Evolutionary conservation across 441 rosid genomes (phyloP).

Genomic region (Brassica balearica): DNA sequence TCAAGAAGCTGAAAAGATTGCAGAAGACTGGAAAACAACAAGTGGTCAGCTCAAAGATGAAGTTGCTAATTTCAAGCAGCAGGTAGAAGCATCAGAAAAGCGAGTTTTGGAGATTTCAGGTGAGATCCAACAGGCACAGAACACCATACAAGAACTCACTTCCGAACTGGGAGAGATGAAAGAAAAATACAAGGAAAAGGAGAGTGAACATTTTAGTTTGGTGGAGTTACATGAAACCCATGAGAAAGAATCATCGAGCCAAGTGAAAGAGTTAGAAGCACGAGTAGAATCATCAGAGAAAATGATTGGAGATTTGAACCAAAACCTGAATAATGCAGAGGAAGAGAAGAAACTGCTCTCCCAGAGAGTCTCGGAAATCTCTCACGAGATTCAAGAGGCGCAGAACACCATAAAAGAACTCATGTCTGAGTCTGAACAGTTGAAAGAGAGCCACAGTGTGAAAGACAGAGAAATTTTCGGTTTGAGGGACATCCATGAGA

Average conservation of each 20-base stretch:
- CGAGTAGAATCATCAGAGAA: constrained; percentile 63
- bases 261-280: constrained; percentile 56
- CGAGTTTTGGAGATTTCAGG: constrained; percentile 49
- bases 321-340: constrained; percentile 45
- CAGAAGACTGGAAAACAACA: constrained; percentile 58
- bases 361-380: constrained; percentile 20
- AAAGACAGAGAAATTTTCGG: constrained; percentile 28
- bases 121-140: constrained; percentile 58
- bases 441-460: constrained; percentile 46
- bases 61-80: constrained; percentile 56
- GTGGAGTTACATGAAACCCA: constrained; percentile 44
- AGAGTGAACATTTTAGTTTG: constrained; percentile 41
- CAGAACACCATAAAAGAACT: constrained; percentile 52
- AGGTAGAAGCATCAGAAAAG: constrained; percentile 66
- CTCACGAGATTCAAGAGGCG: constrained; percentile 48
- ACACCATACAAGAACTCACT: constrained; percentile 48
- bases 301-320: constrained; percentile 56
- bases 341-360: constrained; percentile 51
- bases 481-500: constrained; percentile 53
- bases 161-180: constrained; percentile 54
- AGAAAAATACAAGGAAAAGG: constrained; percentile 47
- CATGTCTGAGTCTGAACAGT: constrained; percentile 48
- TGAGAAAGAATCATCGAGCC: constrained; percentile 59
- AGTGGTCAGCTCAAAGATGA: constrained; percentile 59
- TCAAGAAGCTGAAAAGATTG: constrained; percentile 63